Evolutionary conservation across 306 rosid species (phyloP), one percentile per base, ranked within the genome.

Genomic region (Boehmeria nivea): DNA sequence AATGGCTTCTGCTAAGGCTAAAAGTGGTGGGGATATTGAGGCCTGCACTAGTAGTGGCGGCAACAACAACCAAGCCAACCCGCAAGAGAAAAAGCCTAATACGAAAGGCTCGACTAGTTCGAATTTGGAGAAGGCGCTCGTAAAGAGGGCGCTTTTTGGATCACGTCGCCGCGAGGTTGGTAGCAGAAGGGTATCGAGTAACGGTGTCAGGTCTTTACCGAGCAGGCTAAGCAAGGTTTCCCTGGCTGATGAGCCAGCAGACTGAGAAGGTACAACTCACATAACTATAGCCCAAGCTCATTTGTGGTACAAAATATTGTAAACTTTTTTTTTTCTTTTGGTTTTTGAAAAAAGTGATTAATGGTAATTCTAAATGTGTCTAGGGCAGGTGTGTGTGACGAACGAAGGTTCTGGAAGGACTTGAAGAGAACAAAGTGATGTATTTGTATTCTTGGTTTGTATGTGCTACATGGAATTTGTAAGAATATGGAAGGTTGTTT

Each of bases 191-290:
- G 13, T 6, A 23, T 45, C 66, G n/a, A 69, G 33, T 55, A 70
- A 60, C 60, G 50, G 43, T 53, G 50, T 27, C 15, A 80, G 75
- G 50, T 68, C 70, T 18, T 71, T 78, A 42, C 94, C 88, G 4
- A 82, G 94, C 69, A 82, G 96, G 66, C 63, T 84, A 8, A 88
- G 94, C 73, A 82, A 78, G 61, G 90, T 82, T 71, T 82, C 90
- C 15, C 48, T 82, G 59, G 81, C 74, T 69, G 89, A 84, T 40
- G 82, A 79, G 59, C 75, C 84, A 31, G 19, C 37, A 11, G 45
- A 65, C 27, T 27, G 13, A 44, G 2, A 0, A 31, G 36, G 36
- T 31, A 31, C 0, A 4, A 31, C 9, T 6, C 1, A 31, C 36
- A 31, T 4, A 31, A 4, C 36, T n/a, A n/a, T n/a, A n/a, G n/a